A percentile compares a stretch with the other conserved stretches of the same genome.
Conservation (phyloP, 148 eudicot genomes). For the Rhododendron simsii region DNA sequence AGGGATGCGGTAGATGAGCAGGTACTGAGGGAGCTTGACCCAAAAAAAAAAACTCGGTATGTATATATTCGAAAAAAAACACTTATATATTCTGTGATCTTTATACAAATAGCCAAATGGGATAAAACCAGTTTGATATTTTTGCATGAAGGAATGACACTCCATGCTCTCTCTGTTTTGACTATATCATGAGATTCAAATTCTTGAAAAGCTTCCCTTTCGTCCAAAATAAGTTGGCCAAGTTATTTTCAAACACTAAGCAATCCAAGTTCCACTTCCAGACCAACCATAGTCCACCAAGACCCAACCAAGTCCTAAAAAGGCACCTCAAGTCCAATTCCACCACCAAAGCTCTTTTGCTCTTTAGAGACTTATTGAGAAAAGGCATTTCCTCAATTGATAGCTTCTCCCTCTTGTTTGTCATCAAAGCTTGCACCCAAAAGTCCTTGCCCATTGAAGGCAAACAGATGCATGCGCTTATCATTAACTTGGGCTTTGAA, state of each 20-base stretch:
- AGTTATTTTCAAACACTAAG: neutral
- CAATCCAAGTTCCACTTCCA: conserved; percentile 16
- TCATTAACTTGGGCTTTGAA: conserved; percentile 29
- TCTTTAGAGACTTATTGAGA: conserved; percentile 35
- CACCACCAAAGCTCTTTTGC: conserved; percentile 15
- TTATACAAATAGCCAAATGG: neutral
- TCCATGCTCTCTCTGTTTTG: neutral
- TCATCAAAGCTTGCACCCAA: conserved; percentile 34
- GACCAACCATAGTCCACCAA: conserved; percentile 24
- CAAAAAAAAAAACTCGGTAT: no score
- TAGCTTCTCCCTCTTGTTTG: conserved; percentile 34
- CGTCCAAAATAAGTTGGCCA: conserved; percentile 8
- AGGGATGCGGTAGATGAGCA: neutral
- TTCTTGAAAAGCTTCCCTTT: conserved; percentile 7
- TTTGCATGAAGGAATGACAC: neutral
- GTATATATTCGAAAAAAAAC: no score
- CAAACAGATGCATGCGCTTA: conserved; percentile 25
- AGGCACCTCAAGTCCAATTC: conserved; percentile 25
- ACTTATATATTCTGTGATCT: no score
- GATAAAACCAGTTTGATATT: neutral
- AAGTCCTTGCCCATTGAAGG: conserved; percentile 22
- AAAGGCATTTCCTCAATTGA: conserved; percentile 31
- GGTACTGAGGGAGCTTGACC: neutral
- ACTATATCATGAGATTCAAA: conserved; percentile 8
- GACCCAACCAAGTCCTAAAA: conserved; percentile 37